A percentile compares a stretch with the other conserved stretches of the same genome.
phyloP scores from a whole-genome alignment of 768 basidiomycete species.

The Phlebiopsis flavidoalba region DNA sequence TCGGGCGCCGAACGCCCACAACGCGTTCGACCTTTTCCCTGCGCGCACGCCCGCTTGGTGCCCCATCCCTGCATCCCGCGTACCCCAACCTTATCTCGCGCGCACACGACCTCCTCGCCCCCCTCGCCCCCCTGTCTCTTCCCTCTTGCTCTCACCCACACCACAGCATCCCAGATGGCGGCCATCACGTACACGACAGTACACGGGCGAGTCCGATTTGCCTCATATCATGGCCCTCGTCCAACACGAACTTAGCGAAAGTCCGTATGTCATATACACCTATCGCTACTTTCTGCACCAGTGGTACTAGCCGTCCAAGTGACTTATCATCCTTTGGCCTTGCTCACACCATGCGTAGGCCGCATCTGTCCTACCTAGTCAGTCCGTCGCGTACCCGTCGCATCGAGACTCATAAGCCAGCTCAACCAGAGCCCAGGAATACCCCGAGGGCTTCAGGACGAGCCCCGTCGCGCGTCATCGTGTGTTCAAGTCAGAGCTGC shows the following conservation, averaged over 20 bases:
- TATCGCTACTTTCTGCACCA: slow-evolving; percentile 96
- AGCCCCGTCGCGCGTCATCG: slow-evolving; percentile 87
- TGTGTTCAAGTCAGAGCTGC: slow-evolving; percentile 95
- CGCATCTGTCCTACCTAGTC: slow-evolving; percentile 82
- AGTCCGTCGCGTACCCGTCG: slow-evolving; percentile 10
- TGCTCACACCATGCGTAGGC: slow-evolving; percentile 45
- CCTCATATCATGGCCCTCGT: slow-evolving; percentile 83
- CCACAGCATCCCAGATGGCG: not conserved
- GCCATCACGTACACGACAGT: slow-evolving; percentile 63
- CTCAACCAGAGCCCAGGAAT: slow-evolving; percentile 42
- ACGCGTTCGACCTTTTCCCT: not conserved
- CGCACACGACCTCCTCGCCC: not conserved
- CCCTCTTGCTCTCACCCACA: not conserved
- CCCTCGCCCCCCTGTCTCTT: not conserved
- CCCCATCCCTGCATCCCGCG: not conserved
- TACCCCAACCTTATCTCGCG: not conserved
- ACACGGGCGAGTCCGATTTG: slow-evolving; percentile 72
- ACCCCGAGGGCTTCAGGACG: slow-evolving; percentile 43
- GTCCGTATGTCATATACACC: slow-evolving; percentile 95
- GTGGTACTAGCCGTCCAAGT: slow-evolving; percentile 60
- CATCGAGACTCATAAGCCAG: not conserved
- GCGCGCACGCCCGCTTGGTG: too few relatives aligned
- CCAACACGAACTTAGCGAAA: slow-evolving; percentile 88
- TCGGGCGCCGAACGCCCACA: slow-evolving; percentile 2
- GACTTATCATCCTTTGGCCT: not conserved